phyloP scores from a whole-genome alignment of 768 basidiomycete genomes.

The Collybiopsis luxurians region DNA sequence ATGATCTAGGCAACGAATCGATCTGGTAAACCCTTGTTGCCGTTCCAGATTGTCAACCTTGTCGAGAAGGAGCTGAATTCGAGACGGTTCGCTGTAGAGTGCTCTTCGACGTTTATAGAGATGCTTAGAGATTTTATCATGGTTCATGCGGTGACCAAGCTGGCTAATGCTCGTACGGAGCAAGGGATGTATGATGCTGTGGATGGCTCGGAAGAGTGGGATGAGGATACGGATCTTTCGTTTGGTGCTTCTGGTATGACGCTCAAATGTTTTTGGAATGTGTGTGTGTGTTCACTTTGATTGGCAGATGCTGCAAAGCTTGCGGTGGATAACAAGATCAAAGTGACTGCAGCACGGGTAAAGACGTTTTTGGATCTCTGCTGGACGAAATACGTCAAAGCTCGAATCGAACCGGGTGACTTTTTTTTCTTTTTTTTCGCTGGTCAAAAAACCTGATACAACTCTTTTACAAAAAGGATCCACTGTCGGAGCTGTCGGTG shows the following conservation, averaged over 20 bases:
- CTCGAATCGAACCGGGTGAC: slow-evolving; percentile 97
- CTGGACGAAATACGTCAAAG: slow-evolving; percentile 90
- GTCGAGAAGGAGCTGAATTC: slow-evolving; percentile 60
- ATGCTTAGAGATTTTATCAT: slow-evolving; percentile 71
- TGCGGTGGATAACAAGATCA: slow-evolving; percentile 85
- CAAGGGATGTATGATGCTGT: slow-evolving; percentile 85
- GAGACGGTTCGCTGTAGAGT: slow-evolving; percentile 62
- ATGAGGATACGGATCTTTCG: slow-evolving; percentile 71
- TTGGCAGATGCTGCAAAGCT: slow-evolving; percentile 59
- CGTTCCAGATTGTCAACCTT: slow-evolving; percentile 81
- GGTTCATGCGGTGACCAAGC: slow-evolving; percentile 58
- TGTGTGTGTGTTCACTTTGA: neutral
- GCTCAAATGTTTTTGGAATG: neutral
- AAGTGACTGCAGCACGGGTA: slow-evolving; percentile 84
- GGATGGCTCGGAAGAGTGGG: slow-evolving; percentile 73
- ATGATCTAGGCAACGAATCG: slow-evolving; percentile 49
- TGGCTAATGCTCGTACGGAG: slow-evolving; percentile 64
- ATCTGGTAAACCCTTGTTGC: slow-evolving; percentile 65
- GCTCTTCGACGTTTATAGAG: slow-evolving; percentile 66
- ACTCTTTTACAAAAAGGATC: too few species aligned
- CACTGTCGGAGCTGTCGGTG: slow-evolving; percentile 97
- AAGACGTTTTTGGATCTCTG: slow-evolving; percentile 80
- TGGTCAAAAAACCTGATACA: too few species aligned
- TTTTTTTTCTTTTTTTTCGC: too few species aligned
- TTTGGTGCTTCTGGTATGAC: slow-evolving; percentile 65